These are phyloP conservation scores for Lantana camara DNA, from an alignment of 257 asterid species.

Conservation along the genomic window DNA sequence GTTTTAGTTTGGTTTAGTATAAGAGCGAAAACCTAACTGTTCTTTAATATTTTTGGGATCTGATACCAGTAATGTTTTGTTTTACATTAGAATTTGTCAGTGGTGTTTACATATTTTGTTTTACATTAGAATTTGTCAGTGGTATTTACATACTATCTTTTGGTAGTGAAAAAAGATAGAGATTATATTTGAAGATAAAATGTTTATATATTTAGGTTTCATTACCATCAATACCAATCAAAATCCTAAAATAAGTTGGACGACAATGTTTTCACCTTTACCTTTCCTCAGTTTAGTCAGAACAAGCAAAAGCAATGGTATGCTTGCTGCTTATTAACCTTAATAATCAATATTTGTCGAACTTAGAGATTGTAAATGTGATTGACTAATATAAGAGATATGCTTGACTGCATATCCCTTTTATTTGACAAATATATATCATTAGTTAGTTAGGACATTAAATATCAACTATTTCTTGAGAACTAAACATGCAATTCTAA, in stretches of 20 bases:
- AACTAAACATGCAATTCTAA: no score
- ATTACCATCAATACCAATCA: constrained; percentile 13
- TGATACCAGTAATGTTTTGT: background rate
- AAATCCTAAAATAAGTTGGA: background rate
- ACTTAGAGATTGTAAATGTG: background rate
- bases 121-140: no score
- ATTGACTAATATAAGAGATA: background rate
- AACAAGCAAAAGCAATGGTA: background rate
- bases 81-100: background rate
- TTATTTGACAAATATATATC: background rate
- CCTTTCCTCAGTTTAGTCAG: constrained; percentile 4
- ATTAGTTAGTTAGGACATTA: no score
- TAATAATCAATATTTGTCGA: background rate
- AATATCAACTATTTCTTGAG: no score
- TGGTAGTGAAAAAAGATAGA: background rate
- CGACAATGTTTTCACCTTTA: background rate
- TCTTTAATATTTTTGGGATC: background rate
- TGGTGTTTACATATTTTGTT: no score
- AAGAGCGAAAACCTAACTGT: background rate
- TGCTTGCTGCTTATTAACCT: background rate
- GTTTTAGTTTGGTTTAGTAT: no score
- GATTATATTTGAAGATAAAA: background rate
- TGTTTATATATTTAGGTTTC: background rate
- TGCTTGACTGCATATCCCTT: background rate
- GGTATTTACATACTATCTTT: background rate